These are phyloP conservation scores for Beauveria australis DNA, from an alignment of 2,329 filamentous ascomycete genomes.

Conservation along the genomic window DNA sequence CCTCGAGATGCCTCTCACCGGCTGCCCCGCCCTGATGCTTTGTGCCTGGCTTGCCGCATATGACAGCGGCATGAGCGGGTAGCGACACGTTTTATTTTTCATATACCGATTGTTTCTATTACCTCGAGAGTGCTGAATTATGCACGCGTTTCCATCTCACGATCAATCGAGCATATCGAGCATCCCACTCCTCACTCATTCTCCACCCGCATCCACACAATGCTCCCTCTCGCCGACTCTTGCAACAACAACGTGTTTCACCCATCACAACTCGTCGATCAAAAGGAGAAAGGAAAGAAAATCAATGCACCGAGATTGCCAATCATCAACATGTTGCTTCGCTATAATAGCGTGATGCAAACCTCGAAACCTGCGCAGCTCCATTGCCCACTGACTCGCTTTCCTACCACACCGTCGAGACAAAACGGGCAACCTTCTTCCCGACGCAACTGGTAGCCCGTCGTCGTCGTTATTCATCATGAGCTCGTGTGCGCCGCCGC, in stretches of 20 bases:
- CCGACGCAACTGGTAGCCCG: no score
- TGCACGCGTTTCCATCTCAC: not conserved
- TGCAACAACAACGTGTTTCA: slow-evolving; percentile 2
- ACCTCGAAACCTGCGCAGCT: no score
- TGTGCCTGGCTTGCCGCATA: not conserved
- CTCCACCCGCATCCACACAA: not conserved
- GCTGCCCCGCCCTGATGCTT: not conserved
- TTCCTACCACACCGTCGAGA: not conserved
- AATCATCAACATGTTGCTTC: not conserved
- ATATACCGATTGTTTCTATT: not conserved
- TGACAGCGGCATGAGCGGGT: not conserved
- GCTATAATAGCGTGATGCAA: not conserved
- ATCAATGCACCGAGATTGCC: not conserved
- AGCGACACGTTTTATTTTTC: not conserved
- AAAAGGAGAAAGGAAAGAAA: not conserved
- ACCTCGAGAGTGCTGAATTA: not conserved
- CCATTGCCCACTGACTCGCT: not conserved
- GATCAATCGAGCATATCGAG: not conserved
- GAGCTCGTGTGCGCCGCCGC: not conserved
- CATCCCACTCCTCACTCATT: not conserved
- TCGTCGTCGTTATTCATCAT: not conserved
- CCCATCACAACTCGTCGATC: not conserved
- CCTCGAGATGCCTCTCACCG: not conserved
- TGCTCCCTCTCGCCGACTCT: not conserved
- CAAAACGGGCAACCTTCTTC: not conserved